phyloP scores from a whole-genome alignment of 2,329 filamentous ascomycete species.

The Zasmidium citrigriseum region DNA sequence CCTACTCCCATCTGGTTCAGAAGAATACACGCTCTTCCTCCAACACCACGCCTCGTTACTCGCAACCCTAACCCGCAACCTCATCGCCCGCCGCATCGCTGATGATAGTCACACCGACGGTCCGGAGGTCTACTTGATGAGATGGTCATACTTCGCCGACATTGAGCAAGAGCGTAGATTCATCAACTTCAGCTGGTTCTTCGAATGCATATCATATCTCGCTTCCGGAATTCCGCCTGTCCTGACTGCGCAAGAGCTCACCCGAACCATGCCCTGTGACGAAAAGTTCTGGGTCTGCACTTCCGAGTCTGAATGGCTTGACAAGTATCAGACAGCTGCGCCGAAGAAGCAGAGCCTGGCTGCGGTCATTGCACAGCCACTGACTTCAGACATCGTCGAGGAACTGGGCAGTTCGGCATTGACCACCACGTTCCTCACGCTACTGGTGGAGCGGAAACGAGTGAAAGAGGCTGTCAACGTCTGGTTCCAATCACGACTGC shows the following conservation, averaged over 20 bases:
- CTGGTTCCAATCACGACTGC: slow-evolving; percentile 4
- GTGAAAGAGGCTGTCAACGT: slow-evolving; percentile 3
- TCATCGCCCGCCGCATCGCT: background rate
- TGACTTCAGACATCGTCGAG: slow-evolving; percentile 2
- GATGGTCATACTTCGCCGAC: background rate
- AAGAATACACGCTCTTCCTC: slow-evolving; percentile 6
- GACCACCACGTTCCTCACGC: slow-evolving; percentile 3
- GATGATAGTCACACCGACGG: background rate
- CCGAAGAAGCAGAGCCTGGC: background rate
- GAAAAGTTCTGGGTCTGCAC: slow-evolving; percentile 7
- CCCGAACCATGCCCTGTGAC: slow-evolving; percentile 1
- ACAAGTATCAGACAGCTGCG: slow-evolving; percentile 1
- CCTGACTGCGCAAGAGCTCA: slow-evolving; percentile 9
- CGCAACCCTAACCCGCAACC: slow-evolving; percentile 5
- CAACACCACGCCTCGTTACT: slow-evolving; percentile 5
- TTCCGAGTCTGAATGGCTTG: slow-evolving; percentile 4
- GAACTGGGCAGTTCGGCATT: slow-evolving; percentile 7
- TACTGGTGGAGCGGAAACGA: slow-evolving; percentile 8
- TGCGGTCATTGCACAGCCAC: background rate
- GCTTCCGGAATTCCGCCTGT: slow-evolving; percentile 10
- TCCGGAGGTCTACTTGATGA: background rate
- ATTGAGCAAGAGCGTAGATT: slow-evolving; percentile 10
- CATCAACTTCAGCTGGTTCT: slow-evolving; percentile 3
- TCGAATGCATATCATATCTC: slow-evolving; percentile 8
- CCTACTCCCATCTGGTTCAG: slow-evolving; percentile 1